Evolutionary conservation across 2,329 filamentous ascomycete genomes (phyloP).

Genomic region (Curvularia sp.): DNA sequence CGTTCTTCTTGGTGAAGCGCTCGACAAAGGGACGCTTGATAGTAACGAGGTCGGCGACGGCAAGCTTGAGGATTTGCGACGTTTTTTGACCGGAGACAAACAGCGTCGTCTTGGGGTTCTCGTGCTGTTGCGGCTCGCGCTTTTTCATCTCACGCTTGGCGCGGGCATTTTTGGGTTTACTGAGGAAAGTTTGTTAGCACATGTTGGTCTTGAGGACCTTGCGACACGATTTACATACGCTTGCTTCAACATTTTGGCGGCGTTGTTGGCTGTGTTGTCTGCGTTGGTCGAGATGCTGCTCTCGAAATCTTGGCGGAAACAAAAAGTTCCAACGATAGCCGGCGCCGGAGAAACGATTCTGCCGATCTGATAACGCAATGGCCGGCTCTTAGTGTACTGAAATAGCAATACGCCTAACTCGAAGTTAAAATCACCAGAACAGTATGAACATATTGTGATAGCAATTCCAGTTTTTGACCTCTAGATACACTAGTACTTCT

Average conservation of each 20-base stretch:
- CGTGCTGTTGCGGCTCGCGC: constrained; percentile 84
- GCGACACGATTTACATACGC: constrained; percentile 30
- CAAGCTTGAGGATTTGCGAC: constrained; percentile 81
- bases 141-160: constrained; percentile 95
- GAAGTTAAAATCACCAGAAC: too few relatives aligned
- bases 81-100: constrained; percentile 88
- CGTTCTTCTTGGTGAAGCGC: constrained; percentile 97
- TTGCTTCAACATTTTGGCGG: constrained; percentile 41
- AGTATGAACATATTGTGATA: too few relatives aligned
- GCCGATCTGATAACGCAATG: constrained; percentile 21
- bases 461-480: too few relatives aligned
- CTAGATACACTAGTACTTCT: too few relatives aligned
- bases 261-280: constrained; percentile 13
- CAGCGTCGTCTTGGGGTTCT: constrained; percentile 89
- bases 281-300: constrained; percentile 7
- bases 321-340: constrained; percentile 20
- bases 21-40: constrained; percentile 84
- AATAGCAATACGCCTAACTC: too few relatives aligned
- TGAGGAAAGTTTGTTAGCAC: constrained; percentile 38
- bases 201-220: accelerated
- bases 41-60: constrained; percentile 82
- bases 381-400: constrained; percentile 1
- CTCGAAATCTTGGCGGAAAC: constrained; percentile 33
- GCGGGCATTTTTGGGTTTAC: constrained; percentile 80
- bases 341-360: constrained; percentile 19